A percentile compares a stretch with the other conserved stretches of the same genome.
Conservation (phyloP, 1,284 basidiomycete genomes). For the Gymnopus androsaceus region DNA sequence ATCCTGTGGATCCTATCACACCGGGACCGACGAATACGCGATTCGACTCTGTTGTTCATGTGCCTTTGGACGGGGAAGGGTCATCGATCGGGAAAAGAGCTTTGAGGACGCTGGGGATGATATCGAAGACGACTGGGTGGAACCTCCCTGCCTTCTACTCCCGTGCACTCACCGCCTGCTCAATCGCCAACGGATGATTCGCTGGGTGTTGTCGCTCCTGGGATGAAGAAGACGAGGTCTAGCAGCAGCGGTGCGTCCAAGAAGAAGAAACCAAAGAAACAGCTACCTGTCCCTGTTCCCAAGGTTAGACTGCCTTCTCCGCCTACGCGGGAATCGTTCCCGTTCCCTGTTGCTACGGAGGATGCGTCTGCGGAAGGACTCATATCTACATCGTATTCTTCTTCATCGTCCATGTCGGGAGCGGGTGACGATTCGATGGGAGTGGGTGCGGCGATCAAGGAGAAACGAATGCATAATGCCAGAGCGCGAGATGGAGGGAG, state of each 20-base stretch:
- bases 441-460: constrained; percentile 27
- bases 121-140: constrained; percentile 72
- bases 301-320: constrained; percentile 36
- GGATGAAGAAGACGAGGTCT: constrained; percentile 28
- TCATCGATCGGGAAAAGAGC: constrained; percentile 31
- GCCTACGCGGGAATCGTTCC: constrained; percentile 49
- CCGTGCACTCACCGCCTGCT: constrained; percentile 33
- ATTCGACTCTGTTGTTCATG: constrained; percentile 40
- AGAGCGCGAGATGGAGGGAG: constrained; percentile 75
- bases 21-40: constrained; percentile 52
- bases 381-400: constrained; percentile 17
- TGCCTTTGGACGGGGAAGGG: constrained; percentile 31
- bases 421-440: constrained; percentile 6
- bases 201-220: constrained; percentile 18
- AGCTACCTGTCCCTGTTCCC: constrained; percentile 45
- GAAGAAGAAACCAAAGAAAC: constrained; percentile 32
- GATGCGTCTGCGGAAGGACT: constrained; percentile 41
- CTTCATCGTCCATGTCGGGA: constrained; percentile 12
- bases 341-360: constrained; percentile 52
- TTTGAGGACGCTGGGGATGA: constrained; percentile 39
- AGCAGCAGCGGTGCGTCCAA: constrained; percentile 24
- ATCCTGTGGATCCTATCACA: constrained; percentile 64
- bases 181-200: constrained; percentile 11
- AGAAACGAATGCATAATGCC: constrained; percentile 60
- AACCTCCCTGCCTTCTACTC: constrained; percentile 41